A percentile compares a stretch with the other conserved stretches of the same genome.
Conservation (phyloP, 495 filamentous ascomycete species). For the Podospora fimiseda region DNA sequence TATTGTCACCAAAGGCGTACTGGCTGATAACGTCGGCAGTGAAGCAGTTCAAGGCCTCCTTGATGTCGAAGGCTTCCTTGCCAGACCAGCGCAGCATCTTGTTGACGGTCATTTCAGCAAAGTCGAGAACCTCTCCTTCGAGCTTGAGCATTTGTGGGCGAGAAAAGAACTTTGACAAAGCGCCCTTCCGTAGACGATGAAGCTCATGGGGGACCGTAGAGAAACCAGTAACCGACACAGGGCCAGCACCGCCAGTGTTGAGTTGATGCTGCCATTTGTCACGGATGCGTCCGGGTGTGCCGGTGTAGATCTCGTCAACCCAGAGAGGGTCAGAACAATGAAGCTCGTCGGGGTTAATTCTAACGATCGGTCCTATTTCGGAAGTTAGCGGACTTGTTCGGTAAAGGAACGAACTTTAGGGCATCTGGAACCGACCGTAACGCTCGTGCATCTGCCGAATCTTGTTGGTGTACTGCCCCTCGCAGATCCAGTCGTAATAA, state of each 20-base stretch:
- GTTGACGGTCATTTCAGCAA: constrained; percentile 8
- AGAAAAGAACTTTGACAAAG: constrained; percentile 42
- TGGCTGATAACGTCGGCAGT: constrained; percentile 25
- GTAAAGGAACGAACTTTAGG: too few relatives aligned
- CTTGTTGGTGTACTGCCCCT: constrained; percentile 40
- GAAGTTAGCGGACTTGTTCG: not conserved
- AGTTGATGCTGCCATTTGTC: constrained; percentile 26
- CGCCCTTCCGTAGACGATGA: constrained; percentile 34
- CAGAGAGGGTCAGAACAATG: constrained; percentile 27
- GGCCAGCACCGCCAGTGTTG: constrained; percentile 14
- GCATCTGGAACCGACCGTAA: constrained; percentile 27
- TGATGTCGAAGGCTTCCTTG: constrained; percentile 17
- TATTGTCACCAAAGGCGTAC: constrained; percentile 25
- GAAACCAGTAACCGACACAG: constrained; percentile 31
- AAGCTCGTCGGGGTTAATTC: constrained; percentile 33
- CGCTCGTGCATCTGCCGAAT: constrained; percentile 46
- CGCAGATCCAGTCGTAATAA: constrained; percentile 43
- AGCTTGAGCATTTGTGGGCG: constrained; percentile 26
- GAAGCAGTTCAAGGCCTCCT: constrained; percentile 26
- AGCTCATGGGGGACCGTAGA: constrained; percentile 42
- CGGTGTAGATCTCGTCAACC: constrained; percentile 30
- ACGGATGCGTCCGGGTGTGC: constrained; percentile 16
- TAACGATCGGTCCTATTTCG: constrained; percentile 28
- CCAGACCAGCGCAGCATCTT: constrained; percentile 7
- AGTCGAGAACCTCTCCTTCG: constrained; percentile 28